Evolutionary conservation across 257 asterid species (phyloP), one percentile per base, ranked within the genome.

Genomic region (Gentiana macrophylla): DNA sequence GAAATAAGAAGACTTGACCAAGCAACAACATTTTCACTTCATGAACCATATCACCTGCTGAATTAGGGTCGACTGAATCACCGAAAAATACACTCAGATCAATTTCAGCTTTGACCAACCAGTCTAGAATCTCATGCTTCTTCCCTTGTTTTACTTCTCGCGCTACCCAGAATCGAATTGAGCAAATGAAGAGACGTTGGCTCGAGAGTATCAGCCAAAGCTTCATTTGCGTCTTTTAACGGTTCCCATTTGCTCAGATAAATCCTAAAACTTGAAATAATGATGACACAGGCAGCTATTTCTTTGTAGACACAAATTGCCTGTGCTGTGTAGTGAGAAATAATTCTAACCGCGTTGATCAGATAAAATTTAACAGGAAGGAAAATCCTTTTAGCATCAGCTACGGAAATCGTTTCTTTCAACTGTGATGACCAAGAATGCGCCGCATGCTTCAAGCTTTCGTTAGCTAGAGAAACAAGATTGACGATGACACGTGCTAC

Each of bases 311-410:
- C 69, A 10, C 66, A 57, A 69, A 88, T 71, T 51, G 94, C 95
- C 66, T 79, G 83, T 13, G 72, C 61, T 59, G 81, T 80, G 72
- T 92, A 87, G 37, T 83, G 98, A 57, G 97, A 83, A 60, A 85
- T 84, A 65, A 92, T 92, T 59, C 98, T 76, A 33, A 88, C 94
- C 37, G 98, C 95, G 68, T 85, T 88, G 65, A 92, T 92, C 67
- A 92, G 77, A 72, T 83, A 88, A 78, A 92, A 88, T 63, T 92
- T 92, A 37, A 81, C 86, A 5, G 97, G 98, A 62, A 88, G 97
- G 65, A 88, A 92, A 51, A 70, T 80, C 74, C 94, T 77, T 79
- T 84, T 92, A 74, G 97, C 93, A 76, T 88, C 97, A 46, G 80
- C 62, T 34, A 69, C 75, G n/a, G 89, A 69, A 53, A 85, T 73